Conservation (phyloP, 495 filamentous ascomycete species). For the Lasiosphaeriaceae sp. region DNA sequence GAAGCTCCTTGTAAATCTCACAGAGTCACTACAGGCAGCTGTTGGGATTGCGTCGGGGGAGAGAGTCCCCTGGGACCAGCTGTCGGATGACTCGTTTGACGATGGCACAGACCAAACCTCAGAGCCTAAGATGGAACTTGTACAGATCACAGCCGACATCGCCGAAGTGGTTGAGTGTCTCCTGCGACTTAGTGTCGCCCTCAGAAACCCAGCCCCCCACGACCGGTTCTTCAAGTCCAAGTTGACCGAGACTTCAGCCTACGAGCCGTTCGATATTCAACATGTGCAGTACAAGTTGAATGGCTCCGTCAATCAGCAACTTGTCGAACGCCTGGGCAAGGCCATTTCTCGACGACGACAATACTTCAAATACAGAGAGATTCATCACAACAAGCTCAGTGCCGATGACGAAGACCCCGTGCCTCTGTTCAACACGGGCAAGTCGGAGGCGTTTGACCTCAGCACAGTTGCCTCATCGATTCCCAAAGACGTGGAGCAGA, state of each 20-base stretch:
- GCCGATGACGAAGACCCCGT: slow-evolving; percentile 1
- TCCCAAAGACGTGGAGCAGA: too few relatives aligned
- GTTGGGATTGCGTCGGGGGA: not conserved
- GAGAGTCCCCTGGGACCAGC: slow-evolving; percentile 11
- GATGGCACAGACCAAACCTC: not conserved
- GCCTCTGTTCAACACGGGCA: slow-evolving; percentile 7
- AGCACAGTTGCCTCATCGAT: too few relatives aligned
- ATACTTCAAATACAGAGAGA: slow-evolving; percentile 39
- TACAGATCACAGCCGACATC: slow-evolving; percentile 8
- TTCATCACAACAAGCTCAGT: slow-evolving; percentile 35
- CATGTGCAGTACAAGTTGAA: slow-evolving; percentile 6
- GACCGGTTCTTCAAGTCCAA: slow-evolving; percentile 17
- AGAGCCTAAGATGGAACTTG: slow-evolving; percentile 6
- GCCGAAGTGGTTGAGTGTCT: slow-evolving; percentile 19
- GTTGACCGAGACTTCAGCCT: slow-evolving; percentile 10
- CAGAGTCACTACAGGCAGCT: slow-evolving; percentile 12
- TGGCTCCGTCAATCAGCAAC: not conserved
- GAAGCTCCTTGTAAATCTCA: slow-evolving; percentile 28
- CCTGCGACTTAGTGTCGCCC: slow-evolving; percentile 15
- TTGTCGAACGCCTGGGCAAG: slow-evolving; percentile 36
- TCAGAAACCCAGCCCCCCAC: slow-evolving; percentile 25
- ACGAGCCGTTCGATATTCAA: slow-evolving; percentile 8
- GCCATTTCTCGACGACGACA: slow-evolving; percentile 39
- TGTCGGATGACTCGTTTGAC: not conserved
- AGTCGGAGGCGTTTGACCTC: too few relatives aligned